Evolutionary conservation across 2,329 filamentous ascomycete species (phyloP).

Genomic region (Trichophaea hybrida): DNA sequence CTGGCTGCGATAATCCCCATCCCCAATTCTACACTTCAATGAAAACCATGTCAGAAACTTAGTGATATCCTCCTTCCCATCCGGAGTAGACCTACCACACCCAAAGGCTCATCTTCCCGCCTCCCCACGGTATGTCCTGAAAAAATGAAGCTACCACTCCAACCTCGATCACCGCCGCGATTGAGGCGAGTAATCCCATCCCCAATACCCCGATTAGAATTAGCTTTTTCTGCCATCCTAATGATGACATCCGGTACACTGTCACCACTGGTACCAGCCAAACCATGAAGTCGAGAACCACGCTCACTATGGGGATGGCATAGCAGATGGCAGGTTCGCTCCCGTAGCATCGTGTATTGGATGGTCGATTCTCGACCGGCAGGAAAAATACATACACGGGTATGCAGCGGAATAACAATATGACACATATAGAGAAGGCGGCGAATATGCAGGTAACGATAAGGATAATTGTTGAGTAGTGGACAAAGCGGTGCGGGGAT

Average conservation of each 20-base stretch:
- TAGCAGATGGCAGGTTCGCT: background rate
- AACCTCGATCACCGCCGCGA: background rate
- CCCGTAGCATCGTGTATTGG: background rate
- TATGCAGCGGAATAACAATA: background rate
- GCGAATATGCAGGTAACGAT: background rate
- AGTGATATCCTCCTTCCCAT: too few relatives aligned
- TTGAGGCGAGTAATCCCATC: background rate
- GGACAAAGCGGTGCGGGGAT: background rate
- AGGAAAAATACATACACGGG: background rate
- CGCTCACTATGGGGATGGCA: background rate
- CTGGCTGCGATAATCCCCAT: too few relatives aligned
- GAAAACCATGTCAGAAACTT: too few relatives aligned
- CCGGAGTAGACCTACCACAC: too few relatives aligned
- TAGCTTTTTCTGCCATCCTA: background rate
- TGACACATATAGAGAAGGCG: background rate
- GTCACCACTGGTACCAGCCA: background rate
- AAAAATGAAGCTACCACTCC: too few relatives aligned
- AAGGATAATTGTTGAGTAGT: background rate
- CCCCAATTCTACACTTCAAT: too few relatives aligned
- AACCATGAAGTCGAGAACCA: background rate
- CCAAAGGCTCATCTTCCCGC: too few relatives aligned
- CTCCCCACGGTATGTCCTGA: too few relatives aligned
- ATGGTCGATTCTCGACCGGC: too few relatives aligned
- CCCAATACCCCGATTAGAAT: background rate
- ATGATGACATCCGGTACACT: background rate